Conservation (phyloP, 129 eudicot genomes). For the Glebionis coronaria region DNA sequence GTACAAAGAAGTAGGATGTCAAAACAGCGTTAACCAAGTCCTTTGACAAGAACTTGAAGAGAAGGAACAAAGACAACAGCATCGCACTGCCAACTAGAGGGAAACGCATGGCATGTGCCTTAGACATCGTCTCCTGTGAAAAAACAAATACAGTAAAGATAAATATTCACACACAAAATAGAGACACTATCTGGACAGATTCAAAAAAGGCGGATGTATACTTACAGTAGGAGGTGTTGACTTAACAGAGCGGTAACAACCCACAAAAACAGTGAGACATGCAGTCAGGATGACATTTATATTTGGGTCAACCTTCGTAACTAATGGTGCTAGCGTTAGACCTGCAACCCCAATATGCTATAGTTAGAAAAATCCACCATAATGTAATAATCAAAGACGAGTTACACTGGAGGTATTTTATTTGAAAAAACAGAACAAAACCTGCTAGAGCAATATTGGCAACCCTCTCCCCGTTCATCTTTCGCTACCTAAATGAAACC, state of each 20-base stretch:
- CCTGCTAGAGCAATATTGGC: conserved; percentile 92
- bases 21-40: conserved; percentile 94
- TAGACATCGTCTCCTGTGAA: conserved; percentile 94
- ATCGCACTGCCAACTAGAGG: conserved; percentile 97
- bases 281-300: conserved; percentile 91
- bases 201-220: conserved; percentile 10
- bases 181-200: neutral
- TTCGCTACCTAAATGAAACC: conserved; percentile 12
- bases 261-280: conserved; percentile 84
- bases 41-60: conserved; percentile 87
- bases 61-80: conserved; percentile 88
- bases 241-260: conserved; percentile 94
- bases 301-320: conserved; percentile 87
- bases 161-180: neutral
- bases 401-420: neutral
- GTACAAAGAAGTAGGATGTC: conserved; percentile 84
- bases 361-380: neutral
- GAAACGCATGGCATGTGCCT: conserved; percentile 95
- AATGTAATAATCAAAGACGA: neutral
- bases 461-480: conserved; percentile 66
- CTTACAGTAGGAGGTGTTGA: conserved; percentile 98
- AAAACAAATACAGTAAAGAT: neutral
- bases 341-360: conserved; percentile 49
- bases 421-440: conserved; percentile 18
- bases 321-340: conserved; percentile 73